Evolutionary conservation across 768 basidiomycete species (phyloP).

Genomic region (Amanita exitialis): DNA sequence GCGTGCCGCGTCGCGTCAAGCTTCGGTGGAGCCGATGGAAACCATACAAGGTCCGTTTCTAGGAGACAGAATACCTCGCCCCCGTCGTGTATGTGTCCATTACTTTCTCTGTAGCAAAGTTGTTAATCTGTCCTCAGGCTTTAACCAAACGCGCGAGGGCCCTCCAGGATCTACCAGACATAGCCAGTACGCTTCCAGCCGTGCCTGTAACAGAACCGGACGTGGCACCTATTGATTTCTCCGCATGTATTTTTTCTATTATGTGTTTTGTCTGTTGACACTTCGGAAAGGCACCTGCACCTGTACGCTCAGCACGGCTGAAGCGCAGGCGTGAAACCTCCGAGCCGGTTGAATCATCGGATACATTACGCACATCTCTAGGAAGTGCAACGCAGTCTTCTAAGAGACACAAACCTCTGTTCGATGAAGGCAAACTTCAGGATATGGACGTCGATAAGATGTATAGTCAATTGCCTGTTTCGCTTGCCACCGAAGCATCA

Average conservation of each 20-base stretch:
- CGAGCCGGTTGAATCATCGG: not conserved
- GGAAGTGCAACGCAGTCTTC: slow-evolving; percentile 39
- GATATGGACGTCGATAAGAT: slow-evolving; percentile 15
- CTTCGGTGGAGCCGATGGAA: slow-evolving; percentile 25
- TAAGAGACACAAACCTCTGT: slow-evolving; percentile 64
- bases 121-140: slow-evolving; percentile 16
- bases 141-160: slow-evolving; percentile 34
- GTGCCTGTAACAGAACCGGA: slow-evolving; percentile 10
- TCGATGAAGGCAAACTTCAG: slow-evolving; percentile 44
- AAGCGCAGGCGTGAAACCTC: slow-evolving; percentile 43
- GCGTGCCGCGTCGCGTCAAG: slow-evolving; percentile 28
- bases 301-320: slow-evolving; percentile 29
- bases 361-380: slow-evolving; percentile 11
- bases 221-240: slow-evolving; percentile 11
- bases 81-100: slow-evolving; percentile 21
- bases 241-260: slow-evolving; percentile 9
- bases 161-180: slow-evolving; percentile 32
- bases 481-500: not conserved
- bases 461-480: slow-evolving; percentile 8
- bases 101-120: not conserved
- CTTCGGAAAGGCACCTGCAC: slow-evolving; percentile 27
- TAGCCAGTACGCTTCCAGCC: slow-evolving; percentile 22
- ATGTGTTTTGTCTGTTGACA: not conserved
- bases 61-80: slow-evolving; percentile 14
- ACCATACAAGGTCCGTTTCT: slow-evolving; percentile 8